Percentiles rank a stretch among this genome's conserved stretches.
Evolutionary conservation across 129 eudicot genomes (phyloP).

Genomic region (Lonicera japonica): DNA sequence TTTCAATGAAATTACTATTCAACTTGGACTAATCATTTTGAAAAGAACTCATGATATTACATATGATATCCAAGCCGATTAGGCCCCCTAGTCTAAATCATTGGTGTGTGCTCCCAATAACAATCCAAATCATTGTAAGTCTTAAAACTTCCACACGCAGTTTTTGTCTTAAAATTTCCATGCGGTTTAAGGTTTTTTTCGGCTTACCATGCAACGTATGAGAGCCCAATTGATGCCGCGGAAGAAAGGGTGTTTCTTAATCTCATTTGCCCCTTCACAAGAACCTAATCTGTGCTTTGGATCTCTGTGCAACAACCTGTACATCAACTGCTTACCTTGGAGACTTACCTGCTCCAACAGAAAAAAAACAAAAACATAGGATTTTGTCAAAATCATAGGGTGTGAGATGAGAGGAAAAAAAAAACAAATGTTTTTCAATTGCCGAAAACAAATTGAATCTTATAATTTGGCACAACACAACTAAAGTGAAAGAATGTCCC

Average conservation of each 20-base stretch:
- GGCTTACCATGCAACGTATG: constrained; percentile 78
- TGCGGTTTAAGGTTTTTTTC: background rate
- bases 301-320: constrained; percentile 83
- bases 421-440: background rate
- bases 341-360: constrained; percentile 62
- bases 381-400: no score
- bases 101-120: no score
- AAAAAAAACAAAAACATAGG: background rate
- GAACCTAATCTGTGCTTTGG: constrained; percentile 89
- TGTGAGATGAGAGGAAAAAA: no score
- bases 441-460: background rate
- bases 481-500: no score
- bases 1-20: no score
- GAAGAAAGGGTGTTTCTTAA: constrained; percentile 85
- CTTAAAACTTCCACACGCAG: no score
- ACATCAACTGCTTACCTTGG: constrained; percentile 73
- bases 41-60: no score
- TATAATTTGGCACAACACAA: background rate
- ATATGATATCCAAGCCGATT: no score
- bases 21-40: no score
- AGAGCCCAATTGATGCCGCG: constrained; percentile 93
- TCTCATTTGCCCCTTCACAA: constrained; percentile 87
- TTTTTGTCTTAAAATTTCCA: no score
- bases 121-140: no score
- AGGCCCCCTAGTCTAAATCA: no score